Percentiles rank a stretch among this genome's conserved stretches.
Evolutionary conservation across 306 rosid species (phyloP).

Genomic region (Cajanus cajan): DNA sequence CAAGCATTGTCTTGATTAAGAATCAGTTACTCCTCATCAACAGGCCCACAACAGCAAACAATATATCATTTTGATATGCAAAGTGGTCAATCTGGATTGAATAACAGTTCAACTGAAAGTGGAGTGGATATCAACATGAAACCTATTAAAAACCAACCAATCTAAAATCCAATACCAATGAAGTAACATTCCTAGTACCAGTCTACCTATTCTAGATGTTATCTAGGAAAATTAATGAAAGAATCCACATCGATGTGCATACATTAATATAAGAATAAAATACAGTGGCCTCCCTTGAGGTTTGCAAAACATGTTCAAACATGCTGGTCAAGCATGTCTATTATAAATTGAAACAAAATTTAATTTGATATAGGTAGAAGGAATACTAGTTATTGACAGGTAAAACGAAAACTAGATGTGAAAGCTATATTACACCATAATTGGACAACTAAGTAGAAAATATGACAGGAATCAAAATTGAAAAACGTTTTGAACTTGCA

Average conservation of each 20-base stretch:
- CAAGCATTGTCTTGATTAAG: neutral
- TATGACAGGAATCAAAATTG: neutral
- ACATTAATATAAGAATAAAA: neutral
- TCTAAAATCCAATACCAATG: neutral
- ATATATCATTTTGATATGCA: neutral
- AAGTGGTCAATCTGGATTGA: neutral
- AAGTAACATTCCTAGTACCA: neutral
- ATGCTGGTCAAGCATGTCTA: neutral
- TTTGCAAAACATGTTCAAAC: neutral
- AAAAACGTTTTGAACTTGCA: neutral
- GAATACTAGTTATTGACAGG: neutral
- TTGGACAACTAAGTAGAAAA: neutral
- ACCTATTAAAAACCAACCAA: neutral
- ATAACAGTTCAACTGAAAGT: neutral
- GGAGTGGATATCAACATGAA: neutral
- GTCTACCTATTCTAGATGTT: neutral
- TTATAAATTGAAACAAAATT: constrained; percentile 24
- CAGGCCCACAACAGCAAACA: constrained; percentile 9
- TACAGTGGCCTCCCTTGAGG: neutral
- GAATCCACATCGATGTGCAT: neutral
- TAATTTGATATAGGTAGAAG: constrained; percentile 37
- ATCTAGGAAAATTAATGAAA: neutral
- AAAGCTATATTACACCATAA: neutral
- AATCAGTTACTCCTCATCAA: neutral
- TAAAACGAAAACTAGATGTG: neutral